Evolutionary conservation across 164 flowering plant species (phyloP), one percentile per base, ranked within the genome.

Genomic region (Brasenia schreberi): DNA sequence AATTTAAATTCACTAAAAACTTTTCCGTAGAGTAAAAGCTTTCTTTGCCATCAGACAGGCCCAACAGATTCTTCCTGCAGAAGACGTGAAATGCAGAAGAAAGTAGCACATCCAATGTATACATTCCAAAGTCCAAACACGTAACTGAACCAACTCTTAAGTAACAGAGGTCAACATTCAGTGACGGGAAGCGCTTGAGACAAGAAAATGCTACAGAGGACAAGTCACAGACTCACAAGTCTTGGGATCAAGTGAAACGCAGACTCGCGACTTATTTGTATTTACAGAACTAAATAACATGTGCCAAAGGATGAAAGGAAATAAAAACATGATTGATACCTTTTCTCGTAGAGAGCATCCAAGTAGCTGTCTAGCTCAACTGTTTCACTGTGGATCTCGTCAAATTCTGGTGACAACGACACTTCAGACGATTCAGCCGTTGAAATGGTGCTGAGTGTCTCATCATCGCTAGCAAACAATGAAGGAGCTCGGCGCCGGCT

Each of bases 271-370:
- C 39, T 33, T 3, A 33, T 33, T 33, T 3, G 4, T 33, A 33
- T 1, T 33, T 33, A 33, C 3, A 33, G 4, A 33, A 33, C 39
- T 33, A 33, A 33, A 33, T 33, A 33, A 33, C 39, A 33, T 33
- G 39, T 33, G 27, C 53, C 53, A 45, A 45, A 7, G 1, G 16
- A 49, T 5, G 10, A 14, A 49, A 49, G 56, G 56, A 49, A 49
- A 49, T 49, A 9, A 49, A 45, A 49, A 6, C 12, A 49, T 6
- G 56, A 49, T 5, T 14, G 56, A 39, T 62, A 63, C 65, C 65
- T 63, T 43, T 63, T 63, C 43, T 63, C 65, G 33, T 63, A 63
- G 6, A 63, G 65, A 33, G 42, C 33, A 23, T 63, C 65, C 65
- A 63, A 63, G 42, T 23, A 23, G 42, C 16, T n/a, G n/a, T 63